Evolutionary conservation across 2,329 filamentous ascomycete species (phyloP), one percentile per base, ranked within the genome.

Genomic region (Colletotrichum higginsianum): DNA sequence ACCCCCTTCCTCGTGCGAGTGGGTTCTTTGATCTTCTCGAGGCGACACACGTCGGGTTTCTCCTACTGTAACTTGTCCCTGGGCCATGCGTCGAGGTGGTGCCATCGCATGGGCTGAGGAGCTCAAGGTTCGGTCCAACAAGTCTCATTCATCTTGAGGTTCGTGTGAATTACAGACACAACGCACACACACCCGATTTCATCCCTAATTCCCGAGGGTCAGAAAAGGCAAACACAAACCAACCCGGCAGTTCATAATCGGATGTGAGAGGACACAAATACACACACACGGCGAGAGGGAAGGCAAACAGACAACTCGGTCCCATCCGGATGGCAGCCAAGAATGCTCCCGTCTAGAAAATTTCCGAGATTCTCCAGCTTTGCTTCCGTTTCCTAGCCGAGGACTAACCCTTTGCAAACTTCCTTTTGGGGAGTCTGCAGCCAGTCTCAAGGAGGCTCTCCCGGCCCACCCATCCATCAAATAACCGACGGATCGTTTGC

Each of bases 81-180:
- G n/a, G 18, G 40, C 66, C 69, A 55, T 62, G 65, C 50, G 66
- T 50, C 52, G 47, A 35, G 16, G 53, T 40, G 21, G 47, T 53
- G 56, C 58, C 13, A 21, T 49, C 40, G 46, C 58, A 46, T 64
- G 69, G 47, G 40, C 18, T 47, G 38, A 30, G 12, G 40, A 23
- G 38, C 40, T 38, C 65, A 71, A 71, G 8, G 58, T 63, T 64
- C 35, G 18, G 65, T 56, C 58, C 53, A 56, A 60, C 15, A 40
- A 23, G 30, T 30, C 42, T 9, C 26, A 30, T 6, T 49, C 30
- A 26, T 26, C n/a, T 64, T 40, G 26, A 53, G 35, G 21, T 13
- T 55, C 21, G 5, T 30, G 26, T 30, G 26, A 30, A 30, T 30
- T 7, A 23, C 21, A n/a, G 12, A 30, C 26, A 30, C 26, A 30